Percentiles rank a stretch among this genome's conserved stretches.
Conservation (phyloP, 139 green algal genomes). For the Coccomyxa sp. region DNA sequence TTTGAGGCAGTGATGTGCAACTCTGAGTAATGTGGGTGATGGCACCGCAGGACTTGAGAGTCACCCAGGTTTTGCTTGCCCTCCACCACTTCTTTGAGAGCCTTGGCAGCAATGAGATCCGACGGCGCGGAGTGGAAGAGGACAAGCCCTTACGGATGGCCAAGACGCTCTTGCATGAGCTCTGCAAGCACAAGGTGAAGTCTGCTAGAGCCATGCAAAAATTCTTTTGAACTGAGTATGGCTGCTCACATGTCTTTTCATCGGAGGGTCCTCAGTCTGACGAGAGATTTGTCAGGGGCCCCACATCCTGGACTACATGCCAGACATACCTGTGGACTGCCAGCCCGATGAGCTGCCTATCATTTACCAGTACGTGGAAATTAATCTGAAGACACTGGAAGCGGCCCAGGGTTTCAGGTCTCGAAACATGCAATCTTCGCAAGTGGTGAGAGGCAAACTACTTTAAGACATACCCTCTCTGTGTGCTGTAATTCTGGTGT, state of each 20-base stretch:
- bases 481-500: not conserved
- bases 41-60: conserved; percentile 59
- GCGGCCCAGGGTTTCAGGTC: not conserved
- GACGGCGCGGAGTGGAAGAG: conserved; percentile 60
- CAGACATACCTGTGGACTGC: conserved; percentile 36
- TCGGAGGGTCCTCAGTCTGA: not conserved
- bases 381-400: conserved; percentile 78
- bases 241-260: not conserved
- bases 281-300: conserved; percentile 31
- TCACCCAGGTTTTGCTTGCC: conserved; percentile 68
- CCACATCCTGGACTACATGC: conserved; percentile 51
- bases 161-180: conserved; percentile 93
- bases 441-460: no score
- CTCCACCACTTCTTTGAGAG: conserved; percentile 88
- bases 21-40: not conserved
- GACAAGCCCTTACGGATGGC: conserved; percentile 97
- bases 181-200: conserved; percentile 67
- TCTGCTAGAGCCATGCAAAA: not conserved
- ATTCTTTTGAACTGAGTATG: not conserved
- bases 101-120: conserved; percentile 86
- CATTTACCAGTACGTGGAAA: conserved; percentile 91
- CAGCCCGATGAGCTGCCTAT: conserved; percentile 35
- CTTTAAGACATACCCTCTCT: not conserved
- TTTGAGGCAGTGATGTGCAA: not conserved
- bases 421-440: no score